A percentile compares a stretch with the other conserved stretches of the same genome.
Conservation (phyloP, 1,139 yeast genomes). For the Kodamaea alishanica region DNA sequence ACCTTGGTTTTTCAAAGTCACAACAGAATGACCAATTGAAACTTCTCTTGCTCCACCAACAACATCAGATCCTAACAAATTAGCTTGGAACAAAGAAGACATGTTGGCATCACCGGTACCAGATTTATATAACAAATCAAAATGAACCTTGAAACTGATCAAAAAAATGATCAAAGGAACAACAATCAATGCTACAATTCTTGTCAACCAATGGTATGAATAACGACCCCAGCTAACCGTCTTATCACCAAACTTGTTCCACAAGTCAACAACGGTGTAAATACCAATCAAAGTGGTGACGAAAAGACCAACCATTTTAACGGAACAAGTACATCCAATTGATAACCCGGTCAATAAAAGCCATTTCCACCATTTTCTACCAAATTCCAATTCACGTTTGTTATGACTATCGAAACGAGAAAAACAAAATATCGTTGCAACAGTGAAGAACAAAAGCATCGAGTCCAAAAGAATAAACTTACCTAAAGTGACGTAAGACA, state of each 20-base stretch:
- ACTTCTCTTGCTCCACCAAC: slow-evolving; percentile 88
- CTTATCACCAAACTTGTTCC: slow-evolving; percentile 64
- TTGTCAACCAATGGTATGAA: slow-evolving; percentile 59
- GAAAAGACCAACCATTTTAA: slow-evolving; percentile 80
- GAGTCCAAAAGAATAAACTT: slow-evolving; percentile 92
- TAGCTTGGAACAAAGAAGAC: slow-evolving; percentile 97
- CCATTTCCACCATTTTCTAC: slow-evolving; percentile 95
- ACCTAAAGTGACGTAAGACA: slow-evolving; percentile 83
- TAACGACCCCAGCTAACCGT: slow-evolving; percentile 49
- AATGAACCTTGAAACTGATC: slow-evolving; percentile 68
- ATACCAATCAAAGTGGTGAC: slow-evolving; percentile 74
- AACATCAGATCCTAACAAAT: slow-evolving; percentile 73
- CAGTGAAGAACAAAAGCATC: slow-evolving; percentile 91
- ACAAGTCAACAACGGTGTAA: slow-evolving; percentile 68
- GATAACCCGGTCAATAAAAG: slow-evolving; percentile 67
- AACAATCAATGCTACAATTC: slow-evolving; percentile 56
- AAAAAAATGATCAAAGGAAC: slow-evolving; percentile 63
- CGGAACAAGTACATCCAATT: slow-evolving; percentile 78
- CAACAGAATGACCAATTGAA: slow-evolving; percentile 68
- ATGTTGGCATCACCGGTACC: slow-evolving; percentile 97
- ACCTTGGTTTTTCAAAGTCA: slow-evolving; percentile 87
- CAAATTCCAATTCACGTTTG: slow-evolving; percentile 49
- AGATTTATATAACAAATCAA: slow-evolving; percentile 64
- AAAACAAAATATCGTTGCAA: slow-evolving; percentile 73
- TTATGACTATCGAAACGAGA: slow-evolving; percentile 77